Conservation (phyloP, 257 asterid species). For the Nicotiana benthamiana region DNA sequence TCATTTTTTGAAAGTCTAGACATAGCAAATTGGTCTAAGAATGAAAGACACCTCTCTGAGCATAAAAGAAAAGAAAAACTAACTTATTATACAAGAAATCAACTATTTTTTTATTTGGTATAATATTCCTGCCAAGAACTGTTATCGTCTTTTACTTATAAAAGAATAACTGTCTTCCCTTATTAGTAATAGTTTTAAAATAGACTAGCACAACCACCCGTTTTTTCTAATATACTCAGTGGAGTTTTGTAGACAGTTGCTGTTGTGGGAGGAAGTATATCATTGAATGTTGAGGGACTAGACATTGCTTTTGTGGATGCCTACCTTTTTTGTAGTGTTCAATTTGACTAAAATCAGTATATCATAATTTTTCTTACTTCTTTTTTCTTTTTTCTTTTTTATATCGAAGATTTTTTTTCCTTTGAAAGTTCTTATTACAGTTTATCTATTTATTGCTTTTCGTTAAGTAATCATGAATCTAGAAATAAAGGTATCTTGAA, state of each 20-base stretch:
- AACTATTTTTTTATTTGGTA: not conserved
- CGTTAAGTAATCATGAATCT: not conserved
- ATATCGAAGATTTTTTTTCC: not conserved
- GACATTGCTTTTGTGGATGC: too few relatives aligned
- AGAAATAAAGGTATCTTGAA: not conserved
- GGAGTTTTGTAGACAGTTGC: not conserved
- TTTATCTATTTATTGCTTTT: not conserved
- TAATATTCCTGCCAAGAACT: not conserved
- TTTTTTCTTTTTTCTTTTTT: not conserved
- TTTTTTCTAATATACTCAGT: not conserved
- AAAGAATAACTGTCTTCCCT: not conserved
- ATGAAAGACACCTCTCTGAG: not conserved
- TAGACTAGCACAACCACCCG: not conserved
- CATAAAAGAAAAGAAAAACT: not conserved
- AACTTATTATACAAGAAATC: not conserved
- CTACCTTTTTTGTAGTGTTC: not conserved
- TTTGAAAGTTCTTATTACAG: not conserved
- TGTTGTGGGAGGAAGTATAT: not conserved
- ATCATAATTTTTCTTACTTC: not conserved
- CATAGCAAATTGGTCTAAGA: slow-evolving; percentile 1
- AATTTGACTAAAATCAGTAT: not conserved
- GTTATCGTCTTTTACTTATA: not conserved
- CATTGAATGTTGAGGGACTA: not conserved
- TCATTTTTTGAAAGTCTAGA: not conserved
- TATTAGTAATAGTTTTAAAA: not conserved